These are phyloP conservation scores for Lagenaria siceraria DNA, from an alignment of 306 rosid species.

Conservation along the genomic window DNA sequence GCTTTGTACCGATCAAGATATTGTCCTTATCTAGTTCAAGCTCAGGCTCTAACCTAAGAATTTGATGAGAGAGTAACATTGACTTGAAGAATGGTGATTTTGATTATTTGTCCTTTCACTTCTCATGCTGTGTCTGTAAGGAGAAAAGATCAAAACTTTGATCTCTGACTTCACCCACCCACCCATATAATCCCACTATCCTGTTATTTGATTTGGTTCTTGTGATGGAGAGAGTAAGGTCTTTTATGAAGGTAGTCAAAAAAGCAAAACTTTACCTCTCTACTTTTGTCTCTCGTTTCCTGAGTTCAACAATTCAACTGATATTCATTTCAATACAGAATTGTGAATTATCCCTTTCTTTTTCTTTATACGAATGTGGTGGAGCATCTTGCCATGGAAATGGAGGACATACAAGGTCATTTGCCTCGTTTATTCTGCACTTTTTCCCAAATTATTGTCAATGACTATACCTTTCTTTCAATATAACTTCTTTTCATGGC, in stretches of 20 bases:
- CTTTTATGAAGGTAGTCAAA: not conserved
- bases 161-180: not conserved
- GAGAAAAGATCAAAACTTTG: not conserved
- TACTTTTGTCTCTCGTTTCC: not conserved
- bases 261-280: not conserved
- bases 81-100: not conserved
- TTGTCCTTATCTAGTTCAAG: not conserved
- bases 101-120: not conserved
- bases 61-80: not conserved
- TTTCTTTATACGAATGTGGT: not conserved
- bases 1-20: not conserved
- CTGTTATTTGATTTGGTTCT: not conserved
- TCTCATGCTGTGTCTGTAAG: not conserved
- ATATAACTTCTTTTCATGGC: slow-evolving; percentile 6
- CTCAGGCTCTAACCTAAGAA: not conserved
- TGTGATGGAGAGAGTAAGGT: not conserved
- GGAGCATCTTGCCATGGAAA: not conserved
- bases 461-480: not conserved
- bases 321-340: not conserved
- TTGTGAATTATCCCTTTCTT: not conserved
- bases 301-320: not conserved
- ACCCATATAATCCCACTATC: not conserved
- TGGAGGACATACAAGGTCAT: not conserved
- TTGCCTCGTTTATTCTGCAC: slow-evolving; percentile 7
- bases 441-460: not conserved